Evolutionary conservation across 2,329 filamentous ascomycete species (phyloP).

Genomic region (Talaromyces sp.): DNA sequence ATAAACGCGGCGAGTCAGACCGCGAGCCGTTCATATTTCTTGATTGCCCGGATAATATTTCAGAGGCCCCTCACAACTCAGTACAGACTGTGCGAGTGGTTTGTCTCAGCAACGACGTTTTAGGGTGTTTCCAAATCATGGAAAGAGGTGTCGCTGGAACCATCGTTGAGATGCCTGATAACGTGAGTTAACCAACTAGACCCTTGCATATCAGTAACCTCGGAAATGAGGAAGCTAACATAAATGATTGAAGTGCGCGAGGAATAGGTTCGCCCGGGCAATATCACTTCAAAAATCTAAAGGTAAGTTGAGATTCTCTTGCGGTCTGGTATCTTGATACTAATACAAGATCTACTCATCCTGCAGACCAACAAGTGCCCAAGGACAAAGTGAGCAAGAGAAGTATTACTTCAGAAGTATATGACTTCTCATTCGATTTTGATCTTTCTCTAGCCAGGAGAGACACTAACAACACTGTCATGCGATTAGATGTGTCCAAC

Average conservation of each 20-base stretch:
- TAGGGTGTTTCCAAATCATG: background rate
- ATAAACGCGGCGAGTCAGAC: background rate
- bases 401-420: background rate
- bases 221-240: background rate
- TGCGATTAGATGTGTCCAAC: background rate
- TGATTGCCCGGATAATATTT: background rate
- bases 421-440: constrained; percentile 2
- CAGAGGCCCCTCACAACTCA: background rate
- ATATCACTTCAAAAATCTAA: background rate
- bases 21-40: constrained; percentile 1
- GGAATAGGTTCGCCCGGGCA: background rate
- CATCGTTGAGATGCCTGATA: constrained; percentile 5
- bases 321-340: background rate
- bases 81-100: background rate
- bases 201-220: too few species aligned
- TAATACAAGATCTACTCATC: background rate
- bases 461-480: background rate
- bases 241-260: background rate
- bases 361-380: background rate
- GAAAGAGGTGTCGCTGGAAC: background rate
- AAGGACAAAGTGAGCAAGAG: background rate
- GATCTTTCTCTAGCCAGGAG: background rate
- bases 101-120: background rate
- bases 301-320: background rate
- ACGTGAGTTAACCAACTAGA: background rate